Base-by-base conservation (phyloP, 2,329 filamentous ascomycete genomes). In the Fusarium sp. region DNA sequence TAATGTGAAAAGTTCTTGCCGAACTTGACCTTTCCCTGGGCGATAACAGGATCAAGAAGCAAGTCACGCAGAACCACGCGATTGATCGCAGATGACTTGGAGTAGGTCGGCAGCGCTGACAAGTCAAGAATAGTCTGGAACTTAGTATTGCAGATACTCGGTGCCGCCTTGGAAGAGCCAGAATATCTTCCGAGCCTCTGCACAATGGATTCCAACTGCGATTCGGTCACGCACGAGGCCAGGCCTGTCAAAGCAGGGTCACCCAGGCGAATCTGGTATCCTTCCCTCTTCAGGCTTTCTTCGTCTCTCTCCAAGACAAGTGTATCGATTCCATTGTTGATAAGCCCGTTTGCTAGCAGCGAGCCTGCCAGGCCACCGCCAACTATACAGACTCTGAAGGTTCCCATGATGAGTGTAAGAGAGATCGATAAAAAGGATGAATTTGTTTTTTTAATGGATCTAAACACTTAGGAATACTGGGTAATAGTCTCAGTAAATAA, bases 31-130 rank as follows among this genome's bases (percentile, higher is more conserved):
- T 8, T 57, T 0, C 54, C 54, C 38, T 42, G 1, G 1, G 22
- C 22, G 26, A 6, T 2, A 6, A 57, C 17, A 1, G 54, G 54
- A 0, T 35, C 39, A 15, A 57, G 54, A 44, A 57, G 54, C 39
- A 57, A 44, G 22, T 57, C 39, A 6, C 54, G 54, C 28, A 57
- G 22, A 1, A 57, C 39, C 0, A 57, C 54, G 7, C 54, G 54
- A 4, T 57, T 57, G 26, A 57, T 57, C 3, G 54, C 54, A n/a
- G n/a, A n/a, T n/a, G n/a, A n/a, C n/a, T n/a, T n/a, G n/a, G 54
- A 57, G 5, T 57, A 57, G 6, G 39, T 57, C 2, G 54, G 54
- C 1, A 57, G 28, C 5, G 54, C 28, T 8, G 54, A 44, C 17
- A 57, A 6, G 28, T 57, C 39, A 17, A 57, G 26, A 15, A 57